Evolutionary conservation across 495 filamentous ascomycete genomes (phyloP).

Genomic region (Xylona heveae): DNA sequence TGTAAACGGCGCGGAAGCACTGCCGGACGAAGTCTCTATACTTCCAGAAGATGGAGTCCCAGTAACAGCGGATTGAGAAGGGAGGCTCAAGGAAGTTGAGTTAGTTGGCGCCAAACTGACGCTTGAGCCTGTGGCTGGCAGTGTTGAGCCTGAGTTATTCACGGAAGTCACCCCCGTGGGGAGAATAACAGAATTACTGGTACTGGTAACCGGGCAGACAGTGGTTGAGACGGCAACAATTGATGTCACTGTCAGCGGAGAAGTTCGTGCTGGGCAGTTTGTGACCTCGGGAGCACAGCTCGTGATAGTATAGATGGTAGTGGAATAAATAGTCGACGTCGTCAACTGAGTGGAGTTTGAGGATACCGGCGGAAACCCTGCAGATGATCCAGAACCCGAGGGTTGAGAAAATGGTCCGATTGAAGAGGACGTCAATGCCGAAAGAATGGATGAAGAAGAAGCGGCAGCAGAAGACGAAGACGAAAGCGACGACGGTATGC

Average conservation of each 20-base stretch:
- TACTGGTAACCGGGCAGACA: constrained; percentile 30
- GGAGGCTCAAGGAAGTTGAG: too few species aligned
- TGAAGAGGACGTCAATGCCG: background rate
- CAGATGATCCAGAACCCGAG: background rate
- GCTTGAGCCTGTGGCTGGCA: too few species aligned
- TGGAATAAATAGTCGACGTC: constrained; percentile 37
- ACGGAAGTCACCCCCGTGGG: too few species aligned
- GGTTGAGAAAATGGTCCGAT: too few species aligned
- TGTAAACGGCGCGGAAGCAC: too few species aligned
- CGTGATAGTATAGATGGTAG: constrained; percentile 33
- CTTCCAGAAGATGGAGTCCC: too few species aligned
- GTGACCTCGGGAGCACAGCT: constrained; percentile 34
- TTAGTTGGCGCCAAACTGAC: too few species aligned
- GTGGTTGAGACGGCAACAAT: constrained; percentile 38
- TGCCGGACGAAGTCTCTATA: too few species aligned
- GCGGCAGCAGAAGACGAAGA: background rate
- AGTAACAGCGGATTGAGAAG: too few species aligned
- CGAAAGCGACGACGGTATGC: too few species aligned
- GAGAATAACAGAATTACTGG: too few species aligned
- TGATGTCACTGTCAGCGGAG: constrained; percentile 28
- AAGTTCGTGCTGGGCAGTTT: constrained; percentile 29
- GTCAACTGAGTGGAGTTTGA: constrained; percentile 11
- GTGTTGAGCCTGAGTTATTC: too few species aligned
- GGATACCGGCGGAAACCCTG: background rate
- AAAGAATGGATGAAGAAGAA: background rate